These are phyloP conservation scores for Paramecium primaurelia DNA, from an alignment of 73 alveolate species.

Conservation along the genomic window DNA sequence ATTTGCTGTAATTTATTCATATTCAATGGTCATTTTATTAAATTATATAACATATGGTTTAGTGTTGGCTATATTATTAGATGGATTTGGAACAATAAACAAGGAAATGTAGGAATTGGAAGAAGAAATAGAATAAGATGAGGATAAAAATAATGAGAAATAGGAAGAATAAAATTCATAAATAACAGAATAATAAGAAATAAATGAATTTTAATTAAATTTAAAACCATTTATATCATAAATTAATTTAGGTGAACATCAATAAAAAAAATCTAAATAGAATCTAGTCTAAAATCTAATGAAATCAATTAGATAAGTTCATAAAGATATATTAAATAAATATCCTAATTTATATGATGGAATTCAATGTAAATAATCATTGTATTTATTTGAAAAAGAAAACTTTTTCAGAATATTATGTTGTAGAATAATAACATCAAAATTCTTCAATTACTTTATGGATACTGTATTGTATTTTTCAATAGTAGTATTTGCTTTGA, in stretches of 20 bases:
- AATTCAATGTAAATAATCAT: background rate
- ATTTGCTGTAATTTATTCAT: background rate
- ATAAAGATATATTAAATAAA: background rate
- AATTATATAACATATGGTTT: constrained; percentile 42
- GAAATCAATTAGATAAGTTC: background rate
- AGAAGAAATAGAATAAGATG: background rate
- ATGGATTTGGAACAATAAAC: background rate
- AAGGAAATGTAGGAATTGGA: background rate
- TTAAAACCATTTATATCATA: background rate
- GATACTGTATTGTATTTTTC: background rate
- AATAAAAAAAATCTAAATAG: background rate
- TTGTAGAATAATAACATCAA: background rate
- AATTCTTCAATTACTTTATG: background rate
- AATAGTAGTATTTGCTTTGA: background rate
- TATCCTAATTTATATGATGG: background rate
- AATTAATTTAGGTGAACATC: background rate
- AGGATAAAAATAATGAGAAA: background rate
- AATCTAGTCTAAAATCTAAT: background rate
- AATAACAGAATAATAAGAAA: background rate
- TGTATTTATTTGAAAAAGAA: background rate
- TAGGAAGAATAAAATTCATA: background rate
- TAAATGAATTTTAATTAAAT: background rate
- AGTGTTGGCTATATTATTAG: constrained; percentile 37
- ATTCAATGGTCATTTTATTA: background rate
- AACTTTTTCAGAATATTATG: background rate